Conservation (phyloP, 139 green algal species). For the Chlorella sp. region DNA sequence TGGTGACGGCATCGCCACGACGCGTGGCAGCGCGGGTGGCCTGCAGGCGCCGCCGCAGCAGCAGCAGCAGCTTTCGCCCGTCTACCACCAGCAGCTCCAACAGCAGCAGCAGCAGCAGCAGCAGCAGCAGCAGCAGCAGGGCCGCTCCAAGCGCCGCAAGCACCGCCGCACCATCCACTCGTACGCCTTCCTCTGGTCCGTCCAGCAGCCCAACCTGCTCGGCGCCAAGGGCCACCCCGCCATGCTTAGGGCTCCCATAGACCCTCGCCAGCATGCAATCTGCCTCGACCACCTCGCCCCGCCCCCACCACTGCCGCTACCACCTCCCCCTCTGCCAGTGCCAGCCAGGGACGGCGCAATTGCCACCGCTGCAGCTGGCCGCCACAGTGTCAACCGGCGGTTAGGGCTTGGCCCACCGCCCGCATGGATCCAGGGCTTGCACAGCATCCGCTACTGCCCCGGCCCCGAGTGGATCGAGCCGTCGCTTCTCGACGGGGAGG, state of each 20-base stretch:
- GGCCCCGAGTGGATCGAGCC: conserved; percentile 30
- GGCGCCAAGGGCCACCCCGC: neutral
- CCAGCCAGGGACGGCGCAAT: too few species aligned
- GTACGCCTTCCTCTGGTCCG: conserved; percentile 16
- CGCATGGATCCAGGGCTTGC: conserved; percentile 21
- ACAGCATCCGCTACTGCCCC: conserved; percentile 25
- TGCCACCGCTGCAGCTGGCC: too few species aligned
- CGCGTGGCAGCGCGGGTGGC: too few species aligned
- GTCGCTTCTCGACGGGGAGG: neutral
- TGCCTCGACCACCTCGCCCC: neutral
- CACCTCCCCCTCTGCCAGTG: too few species aligned
- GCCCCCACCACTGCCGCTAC: too few species aligned
- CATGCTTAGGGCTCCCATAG: neutral
- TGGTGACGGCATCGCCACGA: too few species aligned
- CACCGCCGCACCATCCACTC: conserved; percentile 9
- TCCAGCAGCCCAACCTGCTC: neutral
- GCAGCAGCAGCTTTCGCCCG: too few species aligned
- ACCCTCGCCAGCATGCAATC: neutral
- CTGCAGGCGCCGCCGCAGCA: too few species aligned
- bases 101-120: neutral
- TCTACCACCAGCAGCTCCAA: neutral
- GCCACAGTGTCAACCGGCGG: too few species aligned
- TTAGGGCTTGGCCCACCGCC: too few species aligned
- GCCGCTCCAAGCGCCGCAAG: neutral
- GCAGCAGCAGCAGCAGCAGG: neutral